These are phyloP conservation scores for Yamadazyma blattariae DNA, from an alignment of 1,139 yeast genomes.

Conservation along the genomic window DNA sequence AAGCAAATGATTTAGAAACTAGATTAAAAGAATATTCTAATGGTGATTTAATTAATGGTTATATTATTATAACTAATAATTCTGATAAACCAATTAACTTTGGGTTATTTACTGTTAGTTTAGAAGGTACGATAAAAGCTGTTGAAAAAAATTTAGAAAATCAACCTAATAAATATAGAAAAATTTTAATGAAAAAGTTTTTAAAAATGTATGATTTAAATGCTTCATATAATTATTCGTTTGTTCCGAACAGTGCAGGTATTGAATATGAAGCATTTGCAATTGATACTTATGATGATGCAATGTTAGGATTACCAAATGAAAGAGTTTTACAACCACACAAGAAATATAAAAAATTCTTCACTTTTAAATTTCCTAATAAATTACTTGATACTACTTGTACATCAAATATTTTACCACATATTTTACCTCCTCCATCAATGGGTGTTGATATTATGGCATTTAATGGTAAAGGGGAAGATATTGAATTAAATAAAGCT, in stretches of 20 bases:
- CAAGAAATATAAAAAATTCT: conserved; percentile 56
- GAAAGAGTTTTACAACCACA: conserved; percentile 51
- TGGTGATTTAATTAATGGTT: conserved; percentile 40
- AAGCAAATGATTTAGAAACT: conserved; percentile 36
- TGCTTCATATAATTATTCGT: conserved; percentile 43
- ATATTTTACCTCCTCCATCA: conserved; percentile 62
- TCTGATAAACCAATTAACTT: conserved; percentile 38
- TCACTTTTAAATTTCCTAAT: conserved; percentile 62
- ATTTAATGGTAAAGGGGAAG: conserved; percentile 33
- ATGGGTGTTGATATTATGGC: conserved; percentile 54
- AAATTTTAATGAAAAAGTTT: conserved; percentile 40
- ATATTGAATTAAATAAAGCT: conserved; percentile 38
- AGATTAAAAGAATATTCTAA: conserved; percentile 43
- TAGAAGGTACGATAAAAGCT: conserved; percentile 45
- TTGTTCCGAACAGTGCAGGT: conserved; percentile 50
- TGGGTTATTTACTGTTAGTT: conserved; percentile 45
- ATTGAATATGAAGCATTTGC: conserved; percentile 44
- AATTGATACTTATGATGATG: conserved; percentile 45
- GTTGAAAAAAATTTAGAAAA: conserved; percentile 19
- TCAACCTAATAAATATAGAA: conserved; percentile 20
- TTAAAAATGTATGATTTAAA: conserved; percentile 47
- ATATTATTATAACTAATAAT: conserved; percentile 37
- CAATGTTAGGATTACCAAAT: conserved; percentile 50
- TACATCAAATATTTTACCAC: conserved; percentile 50
- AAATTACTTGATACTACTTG: conserved; percentile 57